These are phyloP conservation scores for Pseudopithomyces chartarum DNA, from an alignment of 2,329 filamentous ascomycete genomes.

Conservation along the genomic window DNA sequence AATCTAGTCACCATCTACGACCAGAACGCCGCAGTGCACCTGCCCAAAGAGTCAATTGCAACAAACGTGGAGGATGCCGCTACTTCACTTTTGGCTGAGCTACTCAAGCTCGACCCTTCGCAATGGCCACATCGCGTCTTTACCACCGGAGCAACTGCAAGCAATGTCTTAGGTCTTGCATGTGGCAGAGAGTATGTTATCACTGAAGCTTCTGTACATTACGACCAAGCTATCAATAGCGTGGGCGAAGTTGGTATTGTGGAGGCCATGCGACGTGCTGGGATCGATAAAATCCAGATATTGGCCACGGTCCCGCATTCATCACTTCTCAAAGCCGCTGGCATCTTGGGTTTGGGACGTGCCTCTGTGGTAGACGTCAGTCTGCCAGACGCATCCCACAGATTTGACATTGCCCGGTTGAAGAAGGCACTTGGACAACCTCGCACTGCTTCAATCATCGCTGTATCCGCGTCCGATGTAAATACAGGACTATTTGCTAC, in stretches of 20 bases:
- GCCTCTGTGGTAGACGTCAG: slow-evolving; percentile 67
- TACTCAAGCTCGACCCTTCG: slow-evolving; percentile 64
- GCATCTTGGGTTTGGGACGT: slow-evolving; percentile 78
- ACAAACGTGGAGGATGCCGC: slow-evolving; percentile 78
- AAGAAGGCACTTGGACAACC: slow-evolving; percentile 61
- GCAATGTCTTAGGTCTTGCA: slow-evolving; percentile 68
- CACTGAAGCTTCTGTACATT: slow-evolving; percentile 48
- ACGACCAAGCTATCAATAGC: slow-evolving; percentile 31
- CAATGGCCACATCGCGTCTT: slow-evolving; percentile 77
- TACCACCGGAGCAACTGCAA: slow-evolving; percentile 73
- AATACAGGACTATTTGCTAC: slow-evolving; percentile 85
- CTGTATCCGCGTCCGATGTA: slow-evolving; percentile 84
- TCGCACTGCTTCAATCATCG: slow-evolving; percentile 73
- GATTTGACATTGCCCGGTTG: slow-evolving; percentile 69
- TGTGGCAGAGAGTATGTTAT: slow-evolving; percentile 74
- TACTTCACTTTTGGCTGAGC: slow-evolving; percentile 68
- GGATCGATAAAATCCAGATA: slow-evolving; percentile 72
- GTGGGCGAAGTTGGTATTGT: slow-evolving; percentile 74
- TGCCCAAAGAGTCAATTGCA: slow-evolving; percentile 74
- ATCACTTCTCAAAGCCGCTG: slow-evolving; percentile 81
- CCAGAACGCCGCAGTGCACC: slow-evolving; percentile 83
- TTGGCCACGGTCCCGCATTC: slow-evolving; percentile 84
- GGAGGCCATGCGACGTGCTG: slow-evolving; percentile 66
- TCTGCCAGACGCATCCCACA: slow-evolving; percentile 64
- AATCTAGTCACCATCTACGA: slow-evolving; percentile 81